Evolutionary conservation across 805 yeast species (phyloP), one percentile per base, ranked within the genome.

Genomic region (Starmerella davenportii): DNA sequence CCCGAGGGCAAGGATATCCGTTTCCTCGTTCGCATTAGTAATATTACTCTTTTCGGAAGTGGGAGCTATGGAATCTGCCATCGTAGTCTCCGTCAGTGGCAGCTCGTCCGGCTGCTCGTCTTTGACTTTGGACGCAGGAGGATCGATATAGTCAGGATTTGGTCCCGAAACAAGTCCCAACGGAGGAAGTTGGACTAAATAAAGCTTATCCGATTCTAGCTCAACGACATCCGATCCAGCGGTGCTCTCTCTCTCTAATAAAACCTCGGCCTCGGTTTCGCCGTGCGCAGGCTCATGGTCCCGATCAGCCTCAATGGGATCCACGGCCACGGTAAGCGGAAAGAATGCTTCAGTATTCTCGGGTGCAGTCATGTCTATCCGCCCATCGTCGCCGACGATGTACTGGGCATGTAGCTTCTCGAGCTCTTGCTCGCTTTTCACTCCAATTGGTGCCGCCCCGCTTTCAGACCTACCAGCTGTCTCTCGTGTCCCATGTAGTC

Each of bases 261-360:
- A n/a, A n/a, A n/a, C n/a, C n/a, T n/a, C n/a, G n/a, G n/a, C n/a
- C n/a, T n/a, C n/a, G n/a, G n/a, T n/a, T n/a, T n/a, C n/a, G n/a
- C n/a, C n/a, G n/a, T n/a, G n/a, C n/a, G n/a, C n/a, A n/a, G n/a
- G n/a, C n/a, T n/a, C n/a, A n/a, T n/a, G n/a, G n/a, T n/a, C n/a
- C n/a, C n/a, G n/a, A 42, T 30, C 28, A 23, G 15, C 2, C 11
- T 32, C 4, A n/a, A 15, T 20, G 4, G 37, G 21, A 9, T 35
- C 39, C 2, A 35, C 23, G n/a, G 51, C 42, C 36, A 47, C 38
- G 8, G 48, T 40, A 13, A 48, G 28, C 14, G 52, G 52, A 40
- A 48, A 46, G 35, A 30, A 45, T 3, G 38, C 27, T 8, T 36
- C 43, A 27, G 41, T 39, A 14, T 23, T n/a, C n/a, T n/a, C n/a